These are phyloP conservation scores for Glycine latifolia DNA, from an alignment of 306 rosid species.

Conservation along the genomic window DNA sequence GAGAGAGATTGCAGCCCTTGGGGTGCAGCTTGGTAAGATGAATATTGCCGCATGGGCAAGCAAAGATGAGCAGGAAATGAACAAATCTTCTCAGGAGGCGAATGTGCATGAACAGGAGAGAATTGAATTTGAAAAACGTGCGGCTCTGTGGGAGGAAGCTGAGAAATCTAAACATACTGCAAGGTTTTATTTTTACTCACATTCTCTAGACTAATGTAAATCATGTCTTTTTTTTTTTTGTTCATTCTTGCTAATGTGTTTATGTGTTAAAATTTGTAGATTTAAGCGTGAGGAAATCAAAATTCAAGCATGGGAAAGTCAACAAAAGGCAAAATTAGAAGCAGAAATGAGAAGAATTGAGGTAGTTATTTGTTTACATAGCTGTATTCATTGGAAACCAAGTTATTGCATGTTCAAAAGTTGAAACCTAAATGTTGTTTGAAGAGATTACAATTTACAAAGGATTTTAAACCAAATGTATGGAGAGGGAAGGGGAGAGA, in stretches of 20 bases:
- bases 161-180: slow-evolving; percentile 86
- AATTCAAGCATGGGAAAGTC: slow-evolving; percentile 97
- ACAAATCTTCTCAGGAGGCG: slow-evolving; percentile 43
- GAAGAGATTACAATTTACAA: slow-evolving; percentile 22
- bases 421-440: slow-evolving; percentile 24
- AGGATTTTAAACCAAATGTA: neutral
- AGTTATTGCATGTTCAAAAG: neutral
- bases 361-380: slow-evolving; percentile 55
- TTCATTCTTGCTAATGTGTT: slow-evolving; percentile 32
- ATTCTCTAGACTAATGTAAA: slow-evolving; percentile 31
- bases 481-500: neutral
- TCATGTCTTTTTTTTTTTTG: neutral
- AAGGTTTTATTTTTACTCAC: slow-evolving; percentile 63
- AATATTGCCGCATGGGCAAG: slow-evolving; percentile 97
- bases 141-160: slow-evolving; percentile 88
- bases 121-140: slow-evolving; percentile 80
- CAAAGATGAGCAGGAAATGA: slow-evolving; percentile 71
- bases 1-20: slow-evolving; percentile 92
- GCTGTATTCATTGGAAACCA: slow-evolving; percentile 15
- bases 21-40: slow-evolving; percentile 90
- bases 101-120: slow-evolving; percentile 57
- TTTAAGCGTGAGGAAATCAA: slow-evolving; percentile 89
- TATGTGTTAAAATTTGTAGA: slow-evolving; percentile 55
- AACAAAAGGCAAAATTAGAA: slow-evolving; percentile 81
- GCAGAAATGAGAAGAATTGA: slow-evolving; percentile 87